Evolutionary conservation across 2,329 filamentous ascomycete genomes (phyloP), one percentile per base, ranked within the genome.

Genomic region (Pseudofabraea citricarpa): DNA sequence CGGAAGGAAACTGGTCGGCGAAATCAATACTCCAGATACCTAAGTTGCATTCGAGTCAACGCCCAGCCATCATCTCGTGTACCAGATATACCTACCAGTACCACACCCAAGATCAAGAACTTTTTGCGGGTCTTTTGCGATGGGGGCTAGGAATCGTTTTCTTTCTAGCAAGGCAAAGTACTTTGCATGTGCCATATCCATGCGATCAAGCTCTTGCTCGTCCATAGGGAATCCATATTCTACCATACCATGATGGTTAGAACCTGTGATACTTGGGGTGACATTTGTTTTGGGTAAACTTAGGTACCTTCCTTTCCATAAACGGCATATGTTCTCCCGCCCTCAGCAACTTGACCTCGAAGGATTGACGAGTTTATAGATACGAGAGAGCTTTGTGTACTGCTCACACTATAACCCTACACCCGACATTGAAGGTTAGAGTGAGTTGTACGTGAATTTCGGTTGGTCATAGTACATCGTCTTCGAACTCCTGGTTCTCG

Each of bases 211-310:
- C 41, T 66, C 64, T 2, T 41, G 46, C 24, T 64, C 60, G 26
- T 66, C 64, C 59, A 66, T 66, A 9, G 64, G 64, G 12, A 66
- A 50, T 5, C 62, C 61, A 47, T 67, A 66, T 43, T 66, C 62
- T 65, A 36, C 13, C 18, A 9, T 39, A 8, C 8, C 8, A 27
- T 27, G 8, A 13, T 27, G 13, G 8, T 8, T 13, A 27, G n/a
- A n/a, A n/a, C n/a, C n/a, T n/a, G n/a, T n/a, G n/a, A n/a, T n/a
- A n/a, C n/a, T n/a, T n/a, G n/a, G n/a, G n/a, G n/a, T n/a, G n/a
- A n/a, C n/a, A n/a, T n/a, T n/a, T n/a, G n/a, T n/a, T n/a, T n/a
- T n/a, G n/a, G n/a, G n/a, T n/a, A n/a, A n/a, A n/a, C n/a, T n/a
- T n/a, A n/a, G n/a, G n/a, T n/a, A 27, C 24, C 13, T 27, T 27